phyloP scores from a whole-genome alignment of 208 protist genomes.

The Acanthamoeba triangularis region DNA sequence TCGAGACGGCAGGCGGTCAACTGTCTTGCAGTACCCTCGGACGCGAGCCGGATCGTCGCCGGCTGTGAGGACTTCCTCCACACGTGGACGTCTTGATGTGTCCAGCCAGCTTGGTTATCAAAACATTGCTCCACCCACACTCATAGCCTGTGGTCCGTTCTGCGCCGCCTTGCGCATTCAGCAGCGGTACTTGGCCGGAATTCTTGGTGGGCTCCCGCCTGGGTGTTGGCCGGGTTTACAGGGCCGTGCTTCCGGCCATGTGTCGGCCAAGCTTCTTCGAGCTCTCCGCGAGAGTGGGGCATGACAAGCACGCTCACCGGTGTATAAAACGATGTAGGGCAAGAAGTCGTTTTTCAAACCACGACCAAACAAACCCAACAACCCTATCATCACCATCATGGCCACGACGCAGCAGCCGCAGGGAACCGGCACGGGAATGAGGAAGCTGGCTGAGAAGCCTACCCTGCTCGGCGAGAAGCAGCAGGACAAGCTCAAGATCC shows the following conservation, averaged over 20 bases:
- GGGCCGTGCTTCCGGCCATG: background rate
- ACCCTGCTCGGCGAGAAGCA: slow-evolving; percentile 22
- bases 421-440: background rate
- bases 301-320: background rate
- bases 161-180: no score
- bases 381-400: background rate
- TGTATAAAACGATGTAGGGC: background rate
- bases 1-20: background rate
- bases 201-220: background rate
- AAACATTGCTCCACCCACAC: no score
- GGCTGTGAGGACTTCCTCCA: slow-evolving; percentile 10
- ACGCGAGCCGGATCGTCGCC: slow-evolving; percentile 1
- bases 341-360: background rate
- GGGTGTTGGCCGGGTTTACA: background rate
- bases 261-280: background rate
- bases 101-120: no score
- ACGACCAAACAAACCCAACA: background rate
- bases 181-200: background rate
- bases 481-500: slow-evolving; percentile 74
- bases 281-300: background rate
- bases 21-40: background rate
- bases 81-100: background rate
- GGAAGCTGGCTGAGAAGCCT: slow-evolving; percentile 49
- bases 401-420: slow-evolving; percentile 18
- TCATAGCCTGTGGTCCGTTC: no score